Evolutionary conservation across 2,329 filamentous ascomycete genomes (phyloP), one percentile per base, ranked within the genome.

Genomic region (Calonectria pauciramosa): DNA sequence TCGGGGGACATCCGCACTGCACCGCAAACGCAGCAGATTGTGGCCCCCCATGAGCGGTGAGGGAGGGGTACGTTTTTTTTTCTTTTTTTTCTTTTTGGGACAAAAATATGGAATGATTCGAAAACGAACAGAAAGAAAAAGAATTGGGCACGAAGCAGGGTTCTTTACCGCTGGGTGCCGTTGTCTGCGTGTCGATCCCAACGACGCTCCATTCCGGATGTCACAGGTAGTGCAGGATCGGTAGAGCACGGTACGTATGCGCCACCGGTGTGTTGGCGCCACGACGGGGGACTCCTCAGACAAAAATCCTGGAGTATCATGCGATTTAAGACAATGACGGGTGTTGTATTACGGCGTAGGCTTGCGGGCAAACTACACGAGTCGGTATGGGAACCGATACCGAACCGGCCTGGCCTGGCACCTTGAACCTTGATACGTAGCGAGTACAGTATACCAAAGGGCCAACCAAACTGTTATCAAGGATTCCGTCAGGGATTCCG

Each of bases 201-300:
- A 64, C 60, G 60, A 44, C 36, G 38, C 36, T 32, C 23, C 70
- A 56, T 47, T 38, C 36, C 49, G 28, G 38, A 38, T 36, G 38
- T 28, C 41, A 60, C 36, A 54, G 70, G 56, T 36, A 51, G 66
- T 38, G 49, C 66, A 65, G 49, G 41, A 68, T 68, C 64, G 49
- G 56, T 41, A 64, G 44, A 70, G 59, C 41, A 26, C 23, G 34
- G 38, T 47, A 44, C 38, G 36, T 60, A 38, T 47, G 60, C 26
- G 60, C 60, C 36, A 64, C 36, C 23, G 56, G 32, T 64, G 34
- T 66, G 41, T 41, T 59, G 63, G 52, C 38, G 41, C 38, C 52
- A 30, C 34, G 66, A 69, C 66, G 71, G 71, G 71, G 71, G 66
- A 73, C 66, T 73, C 66, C 71, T 73, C 66, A 47, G 51, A 52